These are phyloP conservation scores for Alternaria sp. DNA, from an alignment of 2,329 filamentous ascomycete genomes.

Conservation along the genomic window DNA sequence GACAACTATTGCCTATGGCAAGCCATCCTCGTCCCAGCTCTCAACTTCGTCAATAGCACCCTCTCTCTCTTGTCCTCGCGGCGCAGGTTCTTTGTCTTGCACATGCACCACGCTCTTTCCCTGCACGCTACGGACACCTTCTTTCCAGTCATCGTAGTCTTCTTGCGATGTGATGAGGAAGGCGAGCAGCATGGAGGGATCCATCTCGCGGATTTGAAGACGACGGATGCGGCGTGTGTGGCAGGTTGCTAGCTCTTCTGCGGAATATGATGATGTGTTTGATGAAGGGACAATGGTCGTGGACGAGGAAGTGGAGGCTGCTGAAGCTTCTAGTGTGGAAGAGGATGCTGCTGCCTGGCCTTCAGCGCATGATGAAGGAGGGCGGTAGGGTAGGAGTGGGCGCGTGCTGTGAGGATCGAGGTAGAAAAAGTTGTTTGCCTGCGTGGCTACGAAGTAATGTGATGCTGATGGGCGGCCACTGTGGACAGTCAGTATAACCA, in stretches of 20 bases:
- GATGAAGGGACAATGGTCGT: conserved; percentile 35
- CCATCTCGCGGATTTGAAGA: conserved; percentile 89
- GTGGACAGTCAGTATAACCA: conserved; percentile 20
- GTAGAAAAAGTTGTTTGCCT: conserved; percentile 87
- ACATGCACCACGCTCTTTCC: conserved; percentile 85
- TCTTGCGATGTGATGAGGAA: conserved; percentile 84
- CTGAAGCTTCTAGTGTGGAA: conserved; percentile 21
- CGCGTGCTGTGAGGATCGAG: conserved; percentile 92
- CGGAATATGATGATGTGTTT: conserved; percentile 63
- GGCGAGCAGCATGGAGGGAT: conserved; percentile 96
- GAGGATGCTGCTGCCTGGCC: neutral
- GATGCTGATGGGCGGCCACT: conserved; percentile 93
- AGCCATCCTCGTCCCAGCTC: conserved; percentile 70
- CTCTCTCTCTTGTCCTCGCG: conserved; percentile 65
- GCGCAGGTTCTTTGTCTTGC: conserved; percentile 70
- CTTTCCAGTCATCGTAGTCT: conserved; percentile 86
- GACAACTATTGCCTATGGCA: conserved; percentile 18
- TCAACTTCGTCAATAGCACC: conserved; percentile 90
- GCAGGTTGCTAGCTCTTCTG: conserved; percentile 80
- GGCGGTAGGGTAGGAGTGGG: conserved; percentile 71
- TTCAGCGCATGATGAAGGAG: conserved; percentile 9
- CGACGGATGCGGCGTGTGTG: conserved; percentile 86
- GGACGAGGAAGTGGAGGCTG: conserved; percentile 27
- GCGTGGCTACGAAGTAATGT: conserved; percentile 76
- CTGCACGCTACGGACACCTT: conserved; percentile 74